Evolutionary conservation across 768 basidiomycete species (phyloP), one percentile per base, ranked within the genome.

Genomic region (Suillus placidus): DNA sequence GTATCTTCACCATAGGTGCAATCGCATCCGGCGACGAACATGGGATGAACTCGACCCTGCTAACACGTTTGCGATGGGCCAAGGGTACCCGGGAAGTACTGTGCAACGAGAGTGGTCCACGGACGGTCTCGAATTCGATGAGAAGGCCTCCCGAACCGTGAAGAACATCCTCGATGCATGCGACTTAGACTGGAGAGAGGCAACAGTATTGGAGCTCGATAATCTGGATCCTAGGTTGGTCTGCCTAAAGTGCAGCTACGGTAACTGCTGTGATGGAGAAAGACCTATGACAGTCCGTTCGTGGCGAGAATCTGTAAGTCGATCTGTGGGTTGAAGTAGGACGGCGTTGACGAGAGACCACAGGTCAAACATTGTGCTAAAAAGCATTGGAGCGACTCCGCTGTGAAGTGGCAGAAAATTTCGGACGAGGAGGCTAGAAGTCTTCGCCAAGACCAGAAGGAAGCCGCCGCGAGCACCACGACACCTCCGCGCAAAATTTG

Each of bases 141-240:
- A 61, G 35, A 67, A 67, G 56, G 66, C 66, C 2, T 61, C 66
- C 14, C 32, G 35, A 23, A 64, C 64, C 9, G 66, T 60, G 12
- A 37, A 10, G 16, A 67, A 60, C 13, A 67, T 67, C 37, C 18
- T 67, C 4, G 40, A 34, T 40, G 66, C 66, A 26, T 67, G 66
- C 38, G 66, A 32, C 26, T n/a, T 67, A 43, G 23, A 67, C 49
- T 34, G 52, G 32, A n/a, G 9, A 38, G 16, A 26, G n/a, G 38
- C 5, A n/a, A 61, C 66, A 18, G 66, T 32, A 6, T 26, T 12
- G 8, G 26, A 49, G 16, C 26, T 67, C 23, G 66, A 67, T 16
- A 8, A 43, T 20, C 38, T 67, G 38, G 66, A 67, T 40, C 66
- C 66, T 54, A 60, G 66, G 18, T 18, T 67, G 32, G 66, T 67